These are phyloP conservation scores for Xylaria telfairii DNA, from an alignment of 495 filamentous ascomycete species.

Conservation along the genomic window DNA sequence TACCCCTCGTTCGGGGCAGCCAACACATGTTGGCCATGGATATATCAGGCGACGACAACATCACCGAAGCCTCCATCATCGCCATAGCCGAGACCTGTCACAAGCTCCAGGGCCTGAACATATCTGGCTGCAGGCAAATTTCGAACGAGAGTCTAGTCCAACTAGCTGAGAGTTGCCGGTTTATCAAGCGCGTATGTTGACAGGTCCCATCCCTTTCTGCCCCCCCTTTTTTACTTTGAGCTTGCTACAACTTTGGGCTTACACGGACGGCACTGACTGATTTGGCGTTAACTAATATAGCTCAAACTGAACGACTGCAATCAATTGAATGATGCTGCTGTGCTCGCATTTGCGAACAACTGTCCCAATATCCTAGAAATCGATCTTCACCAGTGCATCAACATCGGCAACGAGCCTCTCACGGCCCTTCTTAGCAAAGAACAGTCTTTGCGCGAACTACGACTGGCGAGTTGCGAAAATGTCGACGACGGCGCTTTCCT, in stretches of 20 bases:
- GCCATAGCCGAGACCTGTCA: slow-evolving; percentile 82
- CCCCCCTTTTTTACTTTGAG: too few relatives aligned
- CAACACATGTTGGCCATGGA: slow-evolving; percentile 86
- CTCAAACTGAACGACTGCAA: slow-evolving; percentile 92
- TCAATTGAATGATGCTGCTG: slow-evolving; percentile 77
- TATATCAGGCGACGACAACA: slow-evolving; percentile 76
- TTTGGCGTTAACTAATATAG: slow-evolving; percentile 52
- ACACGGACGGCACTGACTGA: slow-evolving; percentile 19
- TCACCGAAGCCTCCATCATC: slow-evolving; percentile 83
- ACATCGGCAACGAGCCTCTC: slow-evolving; percentile 79
- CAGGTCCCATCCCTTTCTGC: slow-evolving; percentile 8
- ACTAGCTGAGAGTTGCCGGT: slow-evolving; percentile 83
- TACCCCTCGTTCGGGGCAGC: slow-evolving; percentile 79
- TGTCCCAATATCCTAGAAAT: slow-evolving; percentile 95
- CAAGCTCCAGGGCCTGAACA: slow-evolving; percentile 90
- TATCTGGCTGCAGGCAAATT: slow-evolving; percentile 83
- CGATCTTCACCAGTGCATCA: slow-evolving; percentile 85
- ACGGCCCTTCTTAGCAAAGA: slow-evolving; percentile 77
- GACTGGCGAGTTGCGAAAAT: slow-evolving; percentile 80
- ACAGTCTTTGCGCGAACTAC: slow-evolving; percentile 83
- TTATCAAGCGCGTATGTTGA: slow-evolving; percentile 80
- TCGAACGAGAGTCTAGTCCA: slow-evolving; percentile 83
- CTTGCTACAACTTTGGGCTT: background rate
- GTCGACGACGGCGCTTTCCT: slow-evolving; percentile 88
- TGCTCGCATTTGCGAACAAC: slow-evolving; percentile 83